phyloP scores from a whole-genome alignment of 345 rosid species.

The Sisymbrium altissimum region DNA sequence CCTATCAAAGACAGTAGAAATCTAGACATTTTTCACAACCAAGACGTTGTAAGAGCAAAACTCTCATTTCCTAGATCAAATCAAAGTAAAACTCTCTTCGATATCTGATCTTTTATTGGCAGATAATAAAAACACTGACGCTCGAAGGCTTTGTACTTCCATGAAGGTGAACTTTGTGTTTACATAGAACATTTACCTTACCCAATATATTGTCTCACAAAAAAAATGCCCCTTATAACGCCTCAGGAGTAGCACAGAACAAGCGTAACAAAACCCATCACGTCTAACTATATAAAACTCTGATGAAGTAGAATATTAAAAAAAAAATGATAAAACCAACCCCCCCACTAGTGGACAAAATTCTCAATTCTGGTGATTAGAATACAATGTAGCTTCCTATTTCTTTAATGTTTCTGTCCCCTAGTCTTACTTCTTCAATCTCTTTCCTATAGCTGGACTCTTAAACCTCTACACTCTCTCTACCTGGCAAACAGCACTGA shows the following conservation, averaged over 20 bases:
- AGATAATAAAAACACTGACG: neutral
- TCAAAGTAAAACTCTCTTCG: neutral
- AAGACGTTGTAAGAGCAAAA: neutral
- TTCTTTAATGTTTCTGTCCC: neutral
- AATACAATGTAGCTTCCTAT: constrained; percentile 2
- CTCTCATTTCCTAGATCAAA: neutral
- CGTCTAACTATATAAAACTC: neutral
- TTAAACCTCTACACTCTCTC: neutral
- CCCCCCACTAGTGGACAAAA: constrained; percentile 8
- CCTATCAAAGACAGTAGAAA: constrained; percentile 1
- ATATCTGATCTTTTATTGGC: neutral
- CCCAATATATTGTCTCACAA: neutral
- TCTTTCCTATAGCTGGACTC: neutral
- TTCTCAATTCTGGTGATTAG: neutral
- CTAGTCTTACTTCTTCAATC: neutral
- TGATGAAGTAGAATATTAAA: constrained; percentile 13
- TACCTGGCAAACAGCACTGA: neutral
- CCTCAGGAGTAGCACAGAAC: neutral
- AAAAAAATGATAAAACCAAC: neutral
- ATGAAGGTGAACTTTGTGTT: neutral
- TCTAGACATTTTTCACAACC: neutral
- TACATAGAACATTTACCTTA: neutral
- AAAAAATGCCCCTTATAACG: neutral
- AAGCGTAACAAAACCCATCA: neutral
- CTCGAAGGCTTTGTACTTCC: neutral